Percentiles rank a stretch among this genome's conserved stretches.
phyloP scores from a whole-genome alignment of 352 stramenopile genomes.

The Globisporangium canariense region DNA sequence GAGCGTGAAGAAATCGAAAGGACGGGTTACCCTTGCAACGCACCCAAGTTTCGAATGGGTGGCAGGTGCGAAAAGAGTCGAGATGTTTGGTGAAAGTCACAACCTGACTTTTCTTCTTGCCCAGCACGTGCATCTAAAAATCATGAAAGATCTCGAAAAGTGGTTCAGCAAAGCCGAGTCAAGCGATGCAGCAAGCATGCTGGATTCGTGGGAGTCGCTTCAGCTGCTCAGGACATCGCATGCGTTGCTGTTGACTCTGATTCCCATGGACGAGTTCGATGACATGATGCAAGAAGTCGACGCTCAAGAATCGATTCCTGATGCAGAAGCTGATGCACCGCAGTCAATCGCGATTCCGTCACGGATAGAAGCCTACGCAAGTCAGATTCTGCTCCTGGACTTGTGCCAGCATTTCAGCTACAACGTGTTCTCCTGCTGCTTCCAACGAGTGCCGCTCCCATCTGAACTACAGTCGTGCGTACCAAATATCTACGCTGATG shows the following conservation, averaged over 20 bases:
- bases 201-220: conserved; percentile 43
- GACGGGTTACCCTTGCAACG: not conserved
- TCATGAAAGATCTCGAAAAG: conserved; percentile 57
- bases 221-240: conserved; percentile 35
- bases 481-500: conserved; percentile 22
- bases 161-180: conserved; percentile 52
- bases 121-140: conserved; percentile 42
- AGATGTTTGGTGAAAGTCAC: conserved; percentile 56
- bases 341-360: conserved; percentile 20
- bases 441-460: conserved; percentile 33
- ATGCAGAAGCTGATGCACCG: conserved; percentile 17
- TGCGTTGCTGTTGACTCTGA: conserved; percentile 19
- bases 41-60: conserved; percentile 29
- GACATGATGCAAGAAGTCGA: conserved; percentile 31
- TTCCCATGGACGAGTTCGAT: conserved; percentile 29
- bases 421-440: conserved; percentile 35
- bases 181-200: conserved; percentile 44
- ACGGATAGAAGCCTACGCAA: conserved; percentile 46
- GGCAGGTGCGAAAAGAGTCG: conserved; percentile 32
- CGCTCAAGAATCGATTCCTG: conserved; percentile 17
- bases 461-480: conserved; percentile 21
- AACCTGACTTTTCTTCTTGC: conserved; percentile 57
- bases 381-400: conserved; percentile 44
- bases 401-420: conserved; percentile 61
- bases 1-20: not conserved